These are phyloP conservation scores for Backusella tuberculispora DNA, from an alignment of 192 early-diverging fungal species.

Conservation along the genomic window DNA sequence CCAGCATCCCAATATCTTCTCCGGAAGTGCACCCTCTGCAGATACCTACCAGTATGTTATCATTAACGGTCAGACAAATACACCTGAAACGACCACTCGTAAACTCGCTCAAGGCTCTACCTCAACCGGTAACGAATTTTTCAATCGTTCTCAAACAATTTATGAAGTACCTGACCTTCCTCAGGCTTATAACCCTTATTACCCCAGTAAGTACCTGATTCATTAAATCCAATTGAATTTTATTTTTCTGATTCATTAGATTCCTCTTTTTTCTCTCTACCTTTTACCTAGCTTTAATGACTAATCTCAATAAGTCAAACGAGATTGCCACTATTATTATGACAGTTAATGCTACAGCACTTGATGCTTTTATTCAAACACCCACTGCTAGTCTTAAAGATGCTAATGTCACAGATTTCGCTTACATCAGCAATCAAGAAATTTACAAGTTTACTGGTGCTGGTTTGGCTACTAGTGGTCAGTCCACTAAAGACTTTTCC, in stretches of 20 bases:
- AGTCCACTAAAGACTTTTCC: conserved; percentile 52
- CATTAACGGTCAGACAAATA: conserved; percentile 15
- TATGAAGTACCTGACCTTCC: conserved; percentile 42
- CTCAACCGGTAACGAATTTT: conserved; percentile 52
- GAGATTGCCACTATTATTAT: conserved; percentile 51
- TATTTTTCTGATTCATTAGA: not conserved
- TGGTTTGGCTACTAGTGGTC: conserved; percentile 47
- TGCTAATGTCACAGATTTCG: conserved; percentile 36
- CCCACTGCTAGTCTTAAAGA: conserved; percentile 33
- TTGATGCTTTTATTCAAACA: conserved; percentile 34
- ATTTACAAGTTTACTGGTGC: conserved; percentile 42
- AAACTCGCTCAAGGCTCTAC: conserved; percentile 30
- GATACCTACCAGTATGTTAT: conserved; percentile 39
- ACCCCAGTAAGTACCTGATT: conserved; percentile 43
- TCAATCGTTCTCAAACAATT: conserved; percentile 47
- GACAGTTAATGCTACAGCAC: conserved; percentile 33
- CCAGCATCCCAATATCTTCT: conserved; percentile 32
- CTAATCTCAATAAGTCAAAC: conserved; percentile 40
- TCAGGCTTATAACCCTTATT: conserved; percentile 50
- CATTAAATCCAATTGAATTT: not conserved
- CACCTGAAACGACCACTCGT: conserved; percentile 32
- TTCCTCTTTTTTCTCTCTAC: not conserved
- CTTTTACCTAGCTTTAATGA: conserved; percentile 29
- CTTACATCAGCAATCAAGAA: conserved; percentile 46
- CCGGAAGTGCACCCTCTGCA: conserved; percentile 34